Evolutionary conservation across 768 basidiomycete genomes (phyloP).

Genomic region (Suillus subaureus): DNA sequence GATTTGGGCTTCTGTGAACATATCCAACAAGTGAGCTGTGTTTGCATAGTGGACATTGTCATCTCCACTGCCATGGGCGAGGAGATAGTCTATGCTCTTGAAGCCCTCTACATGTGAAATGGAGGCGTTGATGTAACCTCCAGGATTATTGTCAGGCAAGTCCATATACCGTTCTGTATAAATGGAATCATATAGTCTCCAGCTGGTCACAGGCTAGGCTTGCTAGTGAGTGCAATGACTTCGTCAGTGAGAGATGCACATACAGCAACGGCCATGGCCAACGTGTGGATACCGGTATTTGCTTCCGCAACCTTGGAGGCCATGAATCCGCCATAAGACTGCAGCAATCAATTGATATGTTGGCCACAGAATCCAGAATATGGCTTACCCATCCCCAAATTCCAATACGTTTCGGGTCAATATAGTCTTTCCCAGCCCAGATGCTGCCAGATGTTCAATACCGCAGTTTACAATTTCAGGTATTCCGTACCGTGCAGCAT

Average conservation of each 20-base stretch:
- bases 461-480: conserved; percentile 9
- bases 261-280: conserved; percentile 91
- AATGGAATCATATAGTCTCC: conserved; percentile 86
- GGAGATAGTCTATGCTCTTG: conserved; percentile 73
- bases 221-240: conserved; percentile 14
- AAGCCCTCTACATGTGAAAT: conserved; percentile 90
- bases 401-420: conserved; percentile 86
- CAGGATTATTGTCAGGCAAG: conserved; percentile 73
- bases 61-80: conserved; percentile 93
- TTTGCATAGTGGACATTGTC: conserved; percentile 97
- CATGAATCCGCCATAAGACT: conserved; percentile 98
- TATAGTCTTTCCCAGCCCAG: conserved; percentile 86
- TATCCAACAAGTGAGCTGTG: conserved; percentile 88
- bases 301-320: conserved; percentile 91
- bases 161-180: conserved; percentile 99
- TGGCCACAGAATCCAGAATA: conserved; percentile 3
- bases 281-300: conserved; percentile 83
- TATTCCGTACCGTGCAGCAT: conserved; percentile 72
- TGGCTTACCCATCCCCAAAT: conserved; percentile 95
- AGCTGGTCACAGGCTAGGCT: conserved; percentile 81
- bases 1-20: conserved; percentile 80
- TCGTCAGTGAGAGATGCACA: conserved; percentile 31
- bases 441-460: conserved; percentile 42
- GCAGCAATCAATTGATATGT: conserved; percentile 10
- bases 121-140: conserved; percentile 88